Percentiles rank a stretch among this genome's conserved stretches.
Conservation (phyloP, 169 alveolate genomes). For the Plasmodium cynomolgi region DNA sequence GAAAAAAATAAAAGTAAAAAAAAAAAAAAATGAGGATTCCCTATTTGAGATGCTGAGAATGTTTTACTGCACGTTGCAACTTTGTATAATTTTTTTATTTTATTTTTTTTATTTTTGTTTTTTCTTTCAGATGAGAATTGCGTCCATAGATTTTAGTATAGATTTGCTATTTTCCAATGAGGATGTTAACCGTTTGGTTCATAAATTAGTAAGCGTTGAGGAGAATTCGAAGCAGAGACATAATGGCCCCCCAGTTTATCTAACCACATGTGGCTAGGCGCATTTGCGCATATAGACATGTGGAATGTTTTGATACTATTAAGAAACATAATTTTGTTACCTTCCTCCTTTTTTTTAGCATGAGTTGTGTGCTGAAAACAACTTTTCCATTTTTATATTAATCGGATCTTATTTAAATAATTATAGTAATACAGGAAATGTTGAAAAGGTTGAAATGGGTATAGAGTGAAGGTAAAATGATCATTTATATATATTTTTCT, state of each 20-base stretch:
- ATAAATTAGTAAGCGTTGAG: constrained; percentile 32
- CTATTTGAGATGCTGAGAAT: background rate
- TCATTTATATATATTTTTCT: background rate
- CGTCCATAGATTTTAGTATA: constrained; percentile 75
- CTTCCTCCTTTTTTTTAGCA: constrained; percentile 7
- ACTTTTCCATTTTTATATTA: constrained; percentile 45
- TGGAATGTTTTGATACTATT: background rate
- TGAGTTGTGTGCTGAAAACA: constrained; percentile 49
- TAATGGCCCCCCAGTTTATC: background rate
- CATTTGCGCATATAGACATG: background rate
- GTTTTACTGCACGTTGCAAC: background rate
- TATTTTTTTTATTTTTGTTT: background rate
- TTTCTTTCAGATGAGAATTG: constrained; percentile 44
- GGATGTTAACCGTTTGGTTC: constrained; percentile 10
- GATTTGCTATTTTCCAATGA: constrained; percentile 51
- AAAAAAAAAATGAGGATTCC: background rate
- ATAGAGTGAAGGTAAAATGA: background rate
- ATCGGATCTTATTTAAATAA: constrained; percentile 69
- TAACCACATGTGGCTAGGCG: background rate
- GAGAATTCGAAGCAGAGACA: background rate
- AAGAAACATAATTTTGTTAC: background rate
- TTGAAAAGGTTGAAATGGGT: constrained; percentile 19
- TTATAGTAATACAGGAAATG: constrained; percentile 35
- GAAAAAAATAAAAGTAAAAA: constrained; percentile 59
- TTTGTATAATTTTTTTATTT: background rate